Base-by-base conservation (phyloP, 345 rosid genomes). In the Citropsis articulata region DNA sequence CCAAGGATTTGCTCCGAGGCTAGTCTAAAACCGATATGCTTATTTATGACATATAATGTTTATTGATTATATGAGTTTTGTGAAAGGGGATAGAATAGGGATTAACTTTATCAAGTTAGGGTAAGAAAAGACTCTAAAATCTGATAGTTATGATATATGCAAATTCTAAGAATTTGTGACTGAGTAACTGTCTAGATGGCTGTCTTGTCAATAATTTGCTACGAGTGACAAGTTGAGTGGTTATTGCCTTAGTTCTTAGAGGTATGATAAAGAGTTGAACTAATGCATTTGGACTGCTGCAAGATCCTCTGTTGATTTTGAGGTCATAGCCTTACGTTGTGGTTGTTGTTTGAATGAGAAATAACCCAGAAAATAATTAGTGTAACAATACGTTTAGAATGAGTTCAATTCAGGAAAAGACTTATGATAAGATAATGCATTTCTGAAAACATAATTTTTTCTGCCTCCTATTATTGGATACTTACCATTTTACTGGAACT, bases 1-100 rank as follows among this genome's bases (percentile, higher is more conserved):
- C 84, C 99, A 94, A 79, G 99, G 98, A 81, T 92, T 96, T 87
- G 92, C 89, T 82, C 89, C 97, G 77, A 88, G 99, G 99, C 81
- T 66, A 78, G 87, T 87, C 53, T 62, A 78, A 30, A 24, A 78
- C 76, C 25, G 5, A 30, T 45, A 63, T 63, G 55, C n/a, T 66
- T 66, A 4, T 66, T 25, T 31, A 53, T 64, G 63, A 19, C 35
- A 69, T 45, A 50, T 38, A 18, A 38, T 36, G 5, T 66, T 66
- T 66, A 24, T 35, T 76, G 25, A 66, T 76, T 36, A 67, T 21
- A 28, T 27, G 7, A 19, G 6, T 25, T 31, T 53, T 18, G 24
- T 55, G 25, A 31, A 9, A 27, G 59, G 70, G 56, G 40, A 36
- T 77, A 68, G 40, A 69, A 27, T 40, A 16, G 16, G 38, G 57